phyloP scores from a whole-genome alignment of 163 green algal genomes.

The Volvox carteri region DNA sequence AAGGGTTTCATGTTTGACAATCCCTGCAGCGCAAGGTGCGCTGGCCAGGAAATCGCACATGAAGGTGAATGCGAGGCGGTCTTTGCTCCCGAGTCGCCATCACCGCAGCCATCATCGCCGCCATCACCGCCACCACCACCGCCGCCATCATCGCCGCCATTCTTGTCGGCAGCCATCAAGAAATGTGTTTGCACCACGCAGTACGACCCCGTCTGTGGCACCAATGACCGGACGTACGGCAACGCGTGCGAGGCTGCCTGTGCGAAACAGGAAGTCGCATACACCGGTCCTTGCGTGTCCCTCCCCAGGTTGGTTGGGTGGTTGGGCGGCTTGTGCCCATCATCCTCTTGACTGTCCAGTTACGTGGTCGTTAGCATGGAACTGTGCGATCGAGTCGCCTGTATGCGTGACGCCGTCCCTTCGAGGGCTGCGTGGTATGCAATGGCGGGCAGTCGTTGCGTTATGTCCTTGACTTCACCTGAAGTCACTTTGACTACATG shows the following conservation, averaged over 20 bases:
- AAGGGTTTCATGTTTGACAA: conserved; percentile 60
- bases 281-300: not conserved
- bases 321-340: no score
- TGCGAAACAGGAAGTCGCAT: not conserved
- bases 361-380: no score
- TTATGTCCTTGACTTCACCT: not conserved
- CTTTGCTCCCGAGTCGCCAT: no score
- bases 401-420: no score
- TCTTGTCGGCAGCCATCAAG: not conserved
- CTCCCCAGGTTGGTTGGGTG: no score
- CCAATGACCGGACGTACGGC: conserved; percentile 26
- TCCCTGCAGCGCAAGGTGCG: conserved; percentile 48
- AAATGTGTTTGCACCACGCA: conserved; percentile 48
- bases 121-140: not conserved
- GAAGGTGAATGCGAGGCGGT: not conserved
- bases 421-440: no score
- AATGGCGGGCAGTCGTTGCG: no score
- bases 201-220: conserved; percentile 47
- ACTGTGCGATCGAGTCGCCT: no score
- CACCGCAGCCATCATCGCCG: not conserved
- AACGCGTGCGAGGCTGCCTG: conserved; percentile 46
- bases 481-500: not conserved
- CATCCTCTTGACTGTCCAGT: no score
- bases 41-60: not conserved
- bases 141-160: not conserved